Base-by-base conservation (phyloP, 2,329 filamentous ascomycete species). In the Ophiostoma novo-ulmi region DNA sequence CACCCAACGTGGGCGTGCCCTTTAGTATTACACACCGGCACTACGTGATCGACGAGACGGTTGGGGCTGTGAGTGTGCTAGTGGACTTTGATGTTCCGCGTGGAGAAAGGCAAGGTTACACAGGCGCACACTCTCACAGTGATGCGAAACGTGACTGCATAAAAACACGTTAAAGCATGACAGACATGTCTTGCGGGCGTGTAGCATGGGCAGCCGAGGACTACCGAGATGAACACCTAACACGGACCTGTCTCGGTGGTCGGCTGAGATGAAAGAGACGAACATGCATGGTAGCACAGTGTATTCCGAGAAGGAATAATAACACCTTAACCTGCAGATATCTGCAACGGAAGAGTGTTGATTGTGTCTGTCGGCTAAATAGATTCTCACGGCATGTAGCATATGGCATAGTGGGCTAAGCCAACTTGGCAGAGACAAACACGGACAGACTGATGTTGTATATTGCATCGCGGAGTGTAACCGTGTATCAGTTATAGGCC, bases 41-140 rank as follows among this genome's bases (percentile, higher is more conserved):
- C 44, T 20, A 20, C 44, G 44, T 48, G 44, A 75, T 78, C 41
- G 77, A 78, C 38, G 75, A 76, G 69, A 68, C 69, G 10, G 72
- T 75, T 67, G 77, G 76, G 31, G 70, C 73, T 2, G 74, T 76
- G 10, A 76, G 77, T 22, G 73, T 77, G 26, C 77, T 79, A 66
- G 75, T 78, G 55, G 75, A 76, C 70, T 79, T 79, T 63, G 69
- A 77, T 78, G 71, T 79, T 79, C 74, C 74, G 78, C 10, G 73
- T 79, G 6, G 77, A 78, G 44, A 76, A 75, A 20, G 78, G 78
- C 8, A 76, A 76, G 75, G 68, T 79, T 44, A 77, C 77, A 35
- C 78, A 74, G 41, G 77, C 79, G 7, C 78, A 79, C 72, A 79
- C 77, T 8, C 68, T 79, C 68, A 79, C 76, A 10, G 77, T 79